Conservation (phyloP, 202 grass and related monocot species). For the Elaeis oleifera region DNA sequence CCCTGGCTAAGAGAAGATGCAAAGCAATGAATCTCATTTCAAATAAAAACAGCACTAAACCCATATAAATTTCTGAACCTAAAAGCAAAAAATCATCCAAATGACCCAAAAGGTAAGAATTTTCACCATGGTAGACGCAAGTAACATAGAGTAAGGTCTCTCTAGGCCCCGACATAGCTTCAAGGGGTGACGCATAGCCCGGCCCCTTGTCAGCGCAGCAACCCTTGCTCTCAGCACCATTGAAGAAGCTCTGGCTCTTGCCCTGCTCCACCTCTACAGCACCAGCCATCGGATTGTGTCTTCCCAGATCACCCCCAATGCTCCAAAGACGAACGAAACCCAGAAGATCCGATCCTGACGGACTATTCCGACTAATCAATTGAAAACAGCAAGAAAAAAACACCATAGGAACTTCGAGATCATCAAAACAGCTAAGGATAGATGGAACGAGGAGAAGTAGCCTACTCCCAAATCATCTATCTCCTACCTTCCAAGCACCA, state of each 20-base stretch:
- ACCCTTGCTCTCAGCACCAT: not conserved
- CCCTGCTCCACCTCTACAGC: constrained; percentile 23
- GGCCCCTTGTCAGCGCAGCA: constrained; percentile 54
- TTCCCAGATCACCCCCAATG: constrained; percentile 35
- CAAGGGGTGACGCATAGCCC: constrained; percentile 70
- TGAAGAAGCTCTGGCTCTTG: not conserved
- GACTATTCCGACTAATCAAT: too few relatives aligned
- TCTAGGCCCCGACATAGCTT: constrained; percentile 68
- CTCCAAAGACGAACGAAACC: not conserved
- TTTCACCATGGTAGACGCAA: constrained; percentile 74
- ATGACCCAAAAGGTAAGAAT: not conserved
- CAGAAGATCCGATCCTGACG: too few relatives aligned
- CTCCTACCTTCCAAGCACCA: too few relatives aligned
- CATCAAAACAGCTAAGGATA: too few relatives aligned
- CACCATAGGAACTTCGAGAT: too few relatives aligned
- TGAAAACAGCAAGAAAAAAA: too few relatives aligned
- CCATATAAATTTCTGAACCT: not conserved
- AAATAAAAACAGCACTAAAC: not conserved
- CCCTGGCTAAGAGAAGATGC: too few relatives aligned
- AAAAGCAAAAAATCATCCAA: not conserved
- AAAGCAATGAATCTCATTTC: not conserved
- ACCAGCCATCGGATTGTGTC: constrained; percentile 33
- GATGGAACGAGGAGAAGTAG: too few relatives aligned
- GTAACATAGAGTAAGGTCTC: constrained; percentile 89
- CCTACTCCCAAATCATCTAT: too few relatives aligned